These are phyloP conservation scores for Skeletonema costatum DNA, from an alignment of 108 stramenopile species.

Conservation along the genomic window DNA sequence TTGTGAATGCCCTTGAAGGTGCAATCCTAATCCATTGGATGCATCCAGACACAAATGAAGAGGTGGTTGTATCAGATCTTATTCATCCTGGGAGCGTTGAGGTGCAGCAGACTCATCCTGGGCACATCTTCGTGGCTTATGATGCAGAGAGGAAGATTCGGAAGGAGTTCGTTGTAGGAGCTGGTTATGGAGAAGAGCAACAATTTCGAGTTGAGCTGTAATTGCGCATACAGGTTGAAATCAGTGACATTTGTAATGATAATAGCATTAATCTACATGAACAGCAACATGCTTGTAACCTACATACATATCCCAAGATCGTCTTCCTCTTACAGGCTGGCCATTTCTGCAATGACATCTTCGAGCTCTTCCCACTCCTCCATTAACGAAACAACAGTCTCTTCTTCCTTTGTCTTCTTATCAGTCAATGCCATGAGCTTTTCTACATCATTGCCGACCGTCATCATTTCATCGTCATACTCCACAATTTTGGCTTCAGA, in stretches of 20 bases:
- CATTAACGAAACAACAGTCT: slow-evolving; percentile 60
- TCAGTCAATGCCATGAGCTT: slow-evolving; percentile 67
- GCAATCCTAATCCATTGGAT: slow-evolving; percentile 54
- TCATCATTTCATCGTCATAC: slow-evolving; percentile 81
- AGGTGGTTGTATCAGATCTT: slow-evolving; percentile 28
- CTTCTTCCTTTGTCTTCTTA: slow-evolving; percentile 56
- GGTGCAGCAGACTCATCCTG: slow-evolving; percentile 49
- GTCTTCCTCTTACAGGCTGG: background rate
- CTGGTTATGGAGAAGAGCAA: slow-evolving; percentile 36
- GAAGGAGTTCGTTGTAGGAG: slow-evolving; percentile 30
- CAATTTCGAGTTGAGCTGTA: slow-evolving; percentile 49
- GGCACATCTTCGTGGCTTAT: slow-evolving; percentile 54
- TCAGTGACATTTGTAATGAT: background rate
- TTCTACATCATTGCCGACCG: slow-evolving; percentile 74
- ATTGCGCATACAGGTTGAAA: background rate
- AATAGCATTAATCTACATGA: background rate
- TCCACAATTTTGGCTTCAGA: slow-evolving; percentile 68
- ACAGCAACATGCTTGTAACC: background rate
- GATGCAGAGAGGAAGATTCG: slow-evolving; percentile 40
- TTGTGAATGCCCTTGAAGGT: slow-evolving; percentile 53
- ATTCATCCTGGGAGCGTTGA: slow-evolving; percentile 40
- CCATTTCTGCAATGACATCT: slow-evolving; percentile 54
- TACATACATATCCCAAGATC: background rate
- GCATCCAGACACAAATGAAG: slow-evolving; percentile 49
- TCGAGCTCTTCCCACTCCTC: slow-evolving; percentile 88